A percentile compares a stretch with the other conserved stretches of the same genome.
These are phyloP conservation scores for Amphirosellinia nigrospora DNA, from an alignment of 495 filamentous ascomycete species.

Conservation along the genomic window DNA sequence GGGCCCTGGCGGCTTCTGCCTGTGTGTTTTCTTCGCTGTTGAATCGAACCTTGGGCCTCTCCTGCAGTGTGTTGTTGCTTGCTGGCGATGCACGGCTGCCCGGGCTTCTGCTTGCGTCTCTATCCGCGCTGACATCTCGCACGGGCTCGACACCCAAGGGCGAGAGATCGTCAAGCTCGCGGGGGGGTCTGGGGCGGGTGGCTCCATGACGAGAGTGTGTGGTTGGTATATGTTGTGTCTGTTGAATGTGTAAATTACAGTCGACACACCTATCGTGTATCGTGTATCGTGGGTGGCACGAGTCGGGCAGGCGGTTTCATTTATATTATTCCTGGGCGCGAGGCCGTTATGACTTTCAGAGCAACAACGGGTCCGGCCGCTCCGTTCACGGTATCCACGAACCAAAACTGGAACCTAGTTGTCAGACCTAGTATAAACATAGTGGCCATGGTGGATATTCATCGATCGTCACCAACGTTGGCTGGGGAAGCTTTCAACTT, in stretches of 20 bases:
- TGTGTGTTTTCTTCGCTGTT: conserved; percentile 9
- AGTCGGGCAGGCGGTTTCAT: not conserved
- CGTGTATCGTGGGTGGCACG: not conserved
- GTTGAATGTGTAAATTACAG: not conserved
- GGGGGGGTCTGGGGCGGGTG: conserved; percentile 6
- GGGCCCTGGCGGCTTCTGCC: not conserved
- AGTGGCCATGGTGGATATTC: conserved; percentile 9
- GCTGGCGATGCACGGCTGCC: not conserved
- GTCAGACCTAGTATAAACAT: conserved; percentile 3
- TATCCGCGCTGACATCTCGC: not conserved
- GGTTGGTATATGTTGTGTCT: no score
- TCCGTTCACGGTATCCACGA: conserved; percentile 4
- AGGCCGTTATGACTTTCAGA: not conserved
- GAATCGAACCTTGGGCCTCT: conserved; percentile 21
- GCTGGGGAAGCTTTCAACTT: not conserved
- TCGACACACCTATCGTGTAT: not conserved
- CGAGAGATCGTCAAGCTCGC: conserved; percentile 18
- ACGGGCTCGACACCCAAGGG: not conserved
- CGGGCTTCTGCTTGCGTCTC: not conserved
- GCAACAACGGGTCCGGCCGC: not conserved
- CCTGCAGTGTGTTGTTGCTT: conserved; percentile 5
- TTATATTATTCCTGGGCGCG: not conserved
- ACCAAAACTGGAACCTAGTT: not conserved
- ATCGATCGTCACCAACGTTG: not conserved
- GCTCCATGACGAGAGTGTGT: not conserved